Evolutionary conservation across 805 yeast species (phyloP).

Genomic region (Ascoidea asiatica): DNA sequence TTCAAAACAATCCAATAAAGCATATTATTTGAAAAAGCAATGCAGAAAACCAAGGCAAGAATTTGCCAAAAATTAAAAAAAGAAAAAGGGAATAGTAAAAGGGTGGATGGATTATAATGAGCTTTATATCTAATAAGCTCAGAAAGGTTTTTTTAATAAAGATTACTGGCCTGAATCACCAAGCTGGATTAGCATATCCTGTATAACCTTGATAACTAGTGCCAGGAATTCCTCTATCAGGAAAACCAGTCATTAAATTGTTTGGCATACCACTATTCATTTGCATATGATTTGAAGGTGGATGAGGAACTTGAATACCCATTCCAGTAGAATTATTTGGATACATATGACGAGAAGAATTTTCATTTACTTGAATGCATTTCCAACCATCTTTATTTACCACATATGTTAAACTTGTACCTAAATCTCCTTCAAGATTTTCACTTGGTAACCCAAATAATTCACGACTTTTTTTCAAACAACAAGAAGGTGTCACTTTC

Average conservation of each 20-base stretch:
- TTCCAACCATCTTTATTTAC: conserved; percentile 2
- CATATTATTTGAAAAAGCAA: too few species aligned
- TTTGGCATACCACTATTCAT: neutral
- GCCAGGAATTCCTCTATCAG: neutral
- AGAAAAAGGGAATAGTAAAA: too few species aligned
- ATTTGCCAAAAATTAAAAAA: too few species aligned
- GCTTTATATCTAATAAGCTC: too few species aligned
- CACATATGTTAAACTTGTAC: conserved; percentile 4
- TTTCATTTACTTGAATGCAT: neutral
- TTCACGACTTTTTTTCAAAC: conserved; percentile 3
- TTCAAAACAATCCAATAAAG: too few species aligned
- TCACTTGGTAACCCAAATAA: conserved; percentile 2
- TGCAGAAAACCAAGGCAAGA: too few species aligned
- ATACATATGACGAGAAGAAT: neutral
- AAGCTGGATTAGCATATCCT: neutral
- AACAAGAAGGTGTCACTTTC: conserved; percentile 3
- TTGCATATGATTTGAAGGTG: neutral
- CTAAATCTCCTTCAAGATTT: conserved; percentile 3
- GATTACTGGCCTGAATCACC: neutral
- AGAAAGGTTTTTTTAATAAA: too few species aligned
- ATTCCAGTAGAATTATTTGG: too few species aligned
- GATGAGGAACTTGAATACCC: neutral
- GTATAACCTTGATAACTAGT: neutral
- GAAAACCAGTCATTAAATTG: neutral
- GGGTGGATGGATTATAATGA: too few species aligned